These are phyloP conservation scores for Termitomyces sp. DNA, from an alignment of 768 basidiomycete species.

Conservation along the genomic window DNA sequence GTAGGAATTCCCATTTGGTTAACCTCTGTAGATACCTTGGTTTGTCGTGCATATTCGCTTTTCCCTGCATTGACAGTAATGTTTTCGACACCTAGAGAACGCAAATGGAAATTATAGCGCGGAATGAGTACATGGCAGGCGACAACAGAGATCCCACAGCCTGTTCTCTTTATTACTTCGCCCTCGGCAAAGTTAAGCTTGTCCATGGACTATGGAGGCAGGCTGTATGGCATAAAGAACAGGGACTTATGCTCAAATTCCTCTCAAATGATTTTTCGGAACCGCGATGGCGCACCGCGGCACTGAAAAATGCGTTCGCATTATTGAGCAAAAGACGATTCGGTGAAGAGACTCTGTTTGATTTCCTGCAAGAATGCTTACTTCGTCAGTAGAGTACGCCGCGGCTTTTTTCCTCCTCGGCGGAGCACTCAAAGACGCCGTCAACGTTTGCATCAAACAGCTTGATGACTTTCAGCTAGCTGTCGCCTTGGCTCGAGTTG, in stretches of 20 bases:
- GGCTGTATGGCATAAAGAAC: constrained; percentile 90
- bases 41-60: constrained; percentile 29
- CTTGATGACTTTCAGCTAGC: constrained; percentile 89
- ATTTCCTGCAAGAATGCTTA: background rate
- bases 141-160: constrained; percentile 84
- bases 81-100: constrained; percentile 48
- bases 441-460: constrained; percentile 84
- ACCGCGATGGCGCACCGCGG: constrained; percentile 86
- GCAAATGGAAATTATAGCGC: constrained; percentile 83
- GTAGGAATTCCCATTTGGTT: constrained; percentile 89
- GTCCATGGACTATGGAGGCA: constrained; percentile 97
- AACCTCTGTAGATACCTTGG: constrained; percentile 71
- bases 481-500: constrained; percentile 76
- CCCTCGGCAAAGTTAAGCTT: constrained; percentile 85
- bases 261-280: constrained; percentile 83
- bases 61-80: background rate
- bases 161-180: constrained; percentile 93
- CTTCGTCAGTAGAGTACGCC: constrained; percentile 71
- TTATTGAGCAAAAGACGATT: constrained; percentile 87
- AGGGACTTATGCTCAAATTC: constrained; percentile 86
- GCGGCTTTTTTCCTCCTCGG: constrained; percentile 97
- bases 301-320: constrained; percentile 94
- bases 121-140: constrained; percentile 88
- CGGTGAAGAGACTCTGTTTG: constrained; percentile 45
- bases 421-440: constrained; percentile 83